Evolutionary conservation across 805 yeast species (phyloP), one percentile per base, ranked within the genome.

Genomic region (Metschnikowia lunata): DNA sequence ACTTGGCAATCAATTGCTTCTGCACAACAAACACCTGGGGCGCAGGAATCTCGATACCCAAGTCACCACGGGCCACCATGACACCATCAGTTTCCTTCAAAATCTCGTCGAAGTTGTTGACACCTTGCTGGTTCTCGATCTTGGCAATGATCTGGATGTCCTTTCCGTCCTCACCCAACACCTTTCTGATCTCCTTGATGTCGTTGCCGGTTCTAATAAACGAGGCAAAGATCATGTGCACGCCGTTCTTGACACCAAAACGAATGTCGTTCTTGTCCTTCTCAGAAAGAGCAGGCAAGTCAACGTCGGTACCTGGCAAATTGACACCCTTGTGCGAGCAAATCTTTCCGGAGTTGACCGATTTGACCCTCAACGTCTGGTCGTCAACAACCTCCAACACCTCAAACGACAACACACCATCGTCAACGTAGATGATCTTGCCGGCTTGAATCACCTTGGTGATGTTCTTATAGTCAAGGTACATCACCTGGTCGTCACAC

Each of bases 41-140:
- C 56, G 99, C 98, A 57, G 98, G 98, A 64, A 93, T 93, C 79
- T 93, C 99, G 64, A 93, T 93, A 80, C 99, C 99, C 63, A 93
- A 80, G 72, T 93, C 99, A 80, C 99, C 99, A 76, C 99, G 85
- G 63, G 99, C 99, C 69, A 93, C 98, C 99, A 93, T 93, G 65
- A 93, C 97, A 79, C 98, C 99, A 69, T 93, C 99, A 52, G 99
- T 93, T 71, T 83, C 96, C 62, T 69, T 69, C 67, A 93, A 82
- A 66, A 93, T 93, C 52, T 88, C 97, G 72, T 93, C 99, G 67
- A 93, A 93, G 83, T 93, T 93, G 86, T 93, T 90, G 63, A 93
- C 98, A 80, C 99, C 99, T 76, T 93, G 99, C 78, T 91, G 98
- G 80, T 89, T 90, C 80, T 93, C 99, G 67, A 93, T 91, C 82